Evolutionary conservation across 2,329 filamentous ascomycete genomes (phyloP).

Genomic region (Talaromyces sp.): DNA sequence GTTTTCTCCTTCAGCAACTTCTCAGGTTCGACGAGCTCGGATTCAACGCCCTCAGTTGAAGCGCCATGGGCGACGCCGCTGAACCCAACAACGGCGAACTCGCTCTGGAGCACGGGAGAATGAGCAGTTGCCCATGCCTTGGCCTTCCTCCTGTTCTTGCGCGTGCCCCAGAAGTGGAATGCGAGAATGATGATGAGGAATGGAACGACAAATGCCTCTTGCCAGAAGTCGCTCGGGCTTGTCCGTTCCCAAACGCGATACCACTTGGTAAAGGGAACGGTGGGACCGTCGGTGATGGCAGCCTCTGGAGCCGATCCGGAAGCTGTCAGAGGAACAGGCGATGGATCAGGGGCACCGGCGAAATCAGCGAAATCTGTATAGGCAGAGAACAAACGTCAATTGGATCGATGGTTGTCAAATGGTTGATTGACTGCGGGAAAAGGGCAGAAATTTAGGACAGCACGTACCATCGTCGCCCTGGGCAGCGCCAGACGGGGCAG

Average conservation of each 20-base stretch:
- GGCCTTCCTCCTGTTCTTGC: conserved; percentile 72
- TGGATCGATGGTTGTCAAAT: neutral
- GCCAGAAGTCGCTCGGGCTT: conserved; percentile 73
- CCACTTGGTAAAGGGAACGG: conserved; percentile 80
- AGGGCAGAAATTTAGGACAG: neutral
- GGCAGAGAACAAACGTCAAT: neutral
- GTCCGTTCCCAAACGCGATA: conserved; percentile 94
- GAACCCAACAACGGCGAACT: conserved; percentile 87
- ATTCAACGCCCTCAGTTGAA: conserved; percentile 42
- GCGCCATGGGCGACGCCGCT: conserved; percentile 45
- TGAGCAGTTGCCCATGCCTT: conserved; percentile 74
- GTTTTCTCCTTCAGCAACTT: conserved; percentile 76
- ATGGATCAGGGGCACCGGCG: conserved; percentile 67
- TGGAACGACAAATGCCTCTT: conserved; percentile 75
- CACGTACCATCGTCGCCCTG: conserved; percentile 32
- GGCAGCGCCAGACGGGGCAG: conserved; percentile 22
- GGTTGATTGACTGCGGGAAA: conserved; percentile 3
- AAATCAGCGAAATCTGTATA: conserved; percentile 55
- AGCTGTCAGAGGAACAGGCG: conserved; percentile 43
- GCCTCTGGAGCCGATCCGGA: conserved; percentile 30
- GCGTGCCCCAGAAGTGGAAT: conserved; percentile 75
- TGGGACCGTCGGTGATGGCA: conserved; percentile 44
- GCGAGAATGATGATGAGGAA: conserved; percentile 68
- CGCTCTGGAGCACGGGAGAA: conserved; percentile 63
- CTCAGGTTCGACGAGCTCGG: conserved; percentile 46